These are phyloP conservation scores for Fusarium goolgardi DNA, from an alignment of 2,329 filamentous ascomycete genomes.

Conservation along the genomic window DNA sequence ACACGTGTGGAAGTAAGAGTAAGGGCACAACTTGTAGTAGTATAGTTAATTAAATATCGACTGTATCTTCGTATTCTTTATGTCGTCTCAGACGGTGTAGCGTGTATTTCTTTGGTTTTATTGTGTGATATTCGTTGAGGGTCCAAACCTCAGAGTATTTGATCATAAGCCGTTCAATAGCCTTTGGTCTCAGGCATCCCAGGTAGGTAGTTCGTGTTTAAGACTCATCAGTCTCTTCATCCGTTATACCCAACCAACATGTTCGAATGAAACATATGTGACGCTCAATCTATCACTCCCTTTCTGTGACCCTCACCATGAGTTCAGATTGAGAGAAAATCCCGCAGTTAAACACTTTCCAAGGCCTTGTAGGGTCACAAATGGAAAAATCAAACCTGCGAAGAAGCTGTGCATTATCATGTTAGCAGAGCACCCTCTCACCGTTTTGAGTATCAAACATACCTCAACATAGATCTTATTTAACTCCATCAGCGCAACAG, in stretches of 20 bases:
- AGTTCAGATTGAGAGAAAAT: constrained; percentile 50
- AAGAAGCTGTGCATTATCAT: constrained; percentile 42
- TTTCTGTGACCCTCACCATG: constrained; percentile 39
- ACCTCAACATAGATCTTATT: constrained; percentile 58
- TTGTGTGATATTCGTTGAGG: not conserved
- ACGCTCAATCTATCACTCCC: not conserved
- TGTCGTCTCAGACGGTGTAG: not conserved
- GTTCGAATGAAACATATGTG: too few species aligned
- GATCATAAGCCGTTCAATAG: not conserved
- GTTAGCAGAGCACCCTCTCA: not conserved
- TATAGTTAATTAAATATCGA: too few species aligned
- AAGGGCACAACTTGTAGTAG: not conserved
- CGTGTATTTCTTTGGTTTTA: not conserved
- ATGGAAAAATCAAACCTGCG: constrained; percentile 49
- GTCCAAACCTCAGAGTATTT: not conserved
- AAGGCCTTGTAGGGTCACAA: constrained; percentile 49
- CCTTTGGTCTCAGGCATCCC: not conserved
- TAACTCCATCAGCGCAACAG: constrained; percentile 55
- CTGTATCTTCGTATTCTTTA: not conserved
- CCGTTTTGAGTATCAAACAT: not conserved
- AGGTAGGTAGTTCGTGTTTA: too few species aligned
- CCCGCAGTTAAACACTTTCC: constrained; percentile 49
- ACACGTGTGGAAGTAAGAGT: not conserved
- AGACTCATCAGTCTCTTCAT: not conserved
- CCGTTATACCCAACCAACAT: not conserved